Evolutionary conservation across 2,329 filamentous ascomycete genomes (phyloP).

Genomic region (Cladosporium sp.): DNA sequence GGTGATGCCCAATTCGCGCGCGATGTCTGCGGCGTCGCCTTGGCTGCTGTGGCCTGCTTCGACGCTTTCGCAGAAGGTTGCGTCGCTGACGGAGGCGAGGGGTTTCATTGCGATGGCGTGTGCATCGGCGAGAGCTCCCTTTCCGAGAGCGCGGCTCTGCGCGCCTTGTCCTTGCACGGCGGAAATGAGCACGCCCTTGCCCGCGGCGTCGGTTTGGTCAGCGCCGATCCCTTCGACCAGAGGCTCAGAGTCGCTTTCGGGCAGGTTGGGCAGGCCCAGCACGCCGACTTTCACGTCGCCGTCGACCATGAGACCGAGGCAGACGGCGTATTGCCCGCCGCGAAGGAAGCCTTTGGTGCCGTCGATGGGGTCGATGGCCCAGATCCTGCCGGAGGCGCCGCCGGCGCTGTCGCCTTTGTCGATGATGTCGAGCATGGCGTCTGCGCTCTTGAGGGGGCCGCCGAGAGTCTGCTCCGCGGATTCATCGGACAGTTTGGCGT

Average conservation of each 20-base stretch:
- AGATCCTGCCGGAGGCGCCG: conserved; percentile 73
- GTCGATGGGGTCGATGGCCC: conserved; percentile 96
- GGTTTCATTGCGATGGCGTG: conserved; percentile 75
- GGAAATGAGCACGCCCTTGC: conserved; percentile 83
- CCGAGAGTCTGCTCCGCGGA: conserved; percentile 65
- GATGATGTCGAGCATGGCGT: conserved; percentile 58
- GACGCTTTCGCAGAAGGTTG: conserved; percentile 97
- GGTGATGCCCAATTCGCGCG: conserved; percentile 79
- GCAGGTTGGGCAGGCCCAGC: conserved; percentile 91
- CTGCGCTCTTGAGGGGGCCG: conserved; percentile 61
- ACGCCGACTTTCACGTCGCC: conserved; percentile 93
- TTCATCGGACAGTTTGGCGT: conserved; percentile 63
- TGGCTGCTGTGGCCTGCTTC: conserved; percentile 91
- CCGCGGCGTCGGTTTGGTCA: conserved; percentile 68
- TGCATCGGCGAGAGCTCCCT: conserved; percentile 50
- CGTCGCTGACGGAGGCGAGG: conserved; percentile 68
- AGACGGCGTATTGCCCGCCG: conserved; percentile 95
- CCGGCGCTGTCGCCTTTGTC: conserved; percentile 63
- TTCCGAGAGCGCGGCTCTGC: conserved; percentile 67
- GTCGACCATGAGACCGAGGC: conserved; percentile 85
- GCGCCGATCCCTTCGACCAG: conserved; percentile 69
- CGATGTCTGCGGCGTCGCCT: conserved; percentile 80
- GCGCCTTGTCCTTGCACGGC: conserved; percentile 77
- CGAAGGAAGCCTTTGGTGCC: conserved; percentile 96
- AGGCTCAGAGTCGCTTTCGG: conserved; percentile 72